Evolutionary conservation across 495 filamentous ascomycete genomes (phyloP).

Genomic region (Talaromyces wortmannii): DNA sequence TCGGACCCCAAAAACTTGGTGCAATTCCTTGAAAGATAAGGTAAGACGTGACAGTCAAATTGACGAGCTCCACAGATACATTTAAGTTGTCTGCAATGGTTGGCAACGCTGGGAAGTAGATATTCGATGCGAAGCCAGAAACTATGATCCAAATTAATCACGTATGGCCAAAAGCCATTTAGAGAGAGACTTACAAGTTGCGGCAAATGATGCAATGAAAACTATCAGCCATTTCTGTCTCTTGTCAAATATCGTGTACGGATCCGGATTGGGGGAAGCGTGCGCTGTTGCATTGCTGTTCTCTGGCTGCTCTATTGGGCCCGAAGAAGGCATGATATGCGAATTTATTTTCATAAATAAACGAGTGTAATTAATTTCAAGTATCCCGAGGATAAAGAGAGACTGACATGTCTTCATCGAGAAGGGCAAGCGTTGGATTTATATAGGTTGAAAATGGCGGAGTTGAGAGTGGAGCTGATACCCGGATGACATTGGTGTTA

Average conservation of each 20-base stretch:
- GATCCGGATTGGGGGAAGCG: constrained; percentile 8
- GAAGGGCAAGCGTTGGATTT: too few species aligned
- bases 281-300: too few species aligned
- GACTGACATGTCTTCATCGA: too few species aligned
- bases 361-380: too few species aligned
- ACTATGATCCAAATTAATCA: constrained; percentile 18
- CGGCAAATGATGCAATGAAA: constrained; percentile 36
- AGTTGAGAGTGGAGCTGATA: too few species aligned
- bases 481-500: too few species aligned
- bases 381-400: too few species aligned
- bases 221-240: constrained; percentile 41
- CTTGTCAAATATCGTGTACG: constrained; percentile 40
- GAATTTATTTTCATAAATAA: too few species aligned
- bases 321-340: too few species aligned
- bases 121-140: constrained; percentile 47
- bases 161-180: background rate
- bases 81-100: constrained; percentile 35
- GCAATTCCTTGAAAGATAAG: constrained; percentile 45
- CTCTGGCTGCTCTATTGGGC: too few species aligned
- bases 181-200: constrained; percentile 28
- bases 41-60: constrained; percentile 46
- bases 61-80: constrained; percentile 36
- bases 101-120: constrained; percentile 45
- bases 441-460: too few species aligned
- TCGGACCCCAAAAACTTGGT: constrained; percentile 42